Percentiles rank a stretch among this genome's conserved stretches.
These are phyloP conservation scores for Pestalotiopsis sp. DNA, from an alignment of 2,329 filamentous ascomycete genomes.

Conservation along the genomic window DNA sequence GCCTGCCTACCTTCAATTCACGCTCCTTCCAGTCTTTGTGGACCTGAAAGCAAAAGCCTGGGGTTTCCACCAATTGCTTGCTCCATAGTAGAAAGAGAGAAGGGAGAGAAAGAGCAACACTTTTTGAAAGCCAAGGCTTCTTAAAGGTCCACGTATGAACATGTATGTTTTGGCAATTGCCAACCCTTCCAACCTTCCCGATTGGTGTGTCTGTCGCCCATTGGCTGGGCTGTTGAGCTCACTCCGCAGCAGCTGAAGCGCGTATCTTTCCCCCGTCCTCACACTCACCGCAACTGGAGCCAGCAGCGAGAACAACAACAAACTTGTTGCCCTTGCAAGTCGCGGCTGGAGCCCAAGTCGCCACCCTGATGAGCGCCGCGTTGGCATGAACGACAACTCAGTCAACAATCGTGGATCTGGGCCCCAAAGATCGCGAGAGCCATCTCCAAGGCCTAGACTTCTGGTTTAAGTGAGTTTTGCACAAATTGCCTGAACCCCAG, in stretches of 20 bases:
- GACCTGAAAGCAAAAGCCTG: too few species aligned
- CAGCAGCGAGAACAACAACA: neutral
- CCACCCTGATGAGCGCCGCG: neutral
- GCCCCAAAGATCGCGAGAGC: neutral
- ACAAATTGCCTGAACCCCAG: constrained; percentile 1
- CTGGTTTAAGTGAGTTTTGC: neutral
- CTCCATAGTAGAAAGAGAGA: neutral
- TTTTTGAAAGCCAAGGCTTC: neutral
- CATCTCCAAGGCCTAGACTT: neutral
- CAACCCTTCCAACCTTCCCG: neutral
- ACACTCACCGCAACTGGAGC: constrained; percentile 7
- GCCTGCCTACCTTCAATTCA: too few species aligned
- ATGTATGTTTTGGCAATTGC: neutral
- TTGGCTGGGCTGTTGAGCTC: constrained; percentile 4
- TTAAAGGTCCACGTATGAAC: neutral
- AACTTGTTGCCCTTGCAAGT: neutral
- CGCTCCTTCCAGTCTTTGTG: too few species aligned
- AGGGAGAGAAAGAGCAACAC: neutral
- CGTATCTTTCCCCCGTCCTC: neutral
- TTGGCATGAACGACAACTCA: neutral
- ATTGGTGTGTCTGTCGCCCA: constrained; percentile 10
- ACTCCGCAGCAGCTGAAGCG: neutral
- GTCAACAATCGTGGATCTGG: neutral
- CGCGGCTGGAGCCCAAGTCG: neutral
- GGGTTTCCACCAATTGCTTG: neutral